Conservation (phyloP, 352 stramenopile genomes). For the Globisporangium heterothallicum region DNA sequence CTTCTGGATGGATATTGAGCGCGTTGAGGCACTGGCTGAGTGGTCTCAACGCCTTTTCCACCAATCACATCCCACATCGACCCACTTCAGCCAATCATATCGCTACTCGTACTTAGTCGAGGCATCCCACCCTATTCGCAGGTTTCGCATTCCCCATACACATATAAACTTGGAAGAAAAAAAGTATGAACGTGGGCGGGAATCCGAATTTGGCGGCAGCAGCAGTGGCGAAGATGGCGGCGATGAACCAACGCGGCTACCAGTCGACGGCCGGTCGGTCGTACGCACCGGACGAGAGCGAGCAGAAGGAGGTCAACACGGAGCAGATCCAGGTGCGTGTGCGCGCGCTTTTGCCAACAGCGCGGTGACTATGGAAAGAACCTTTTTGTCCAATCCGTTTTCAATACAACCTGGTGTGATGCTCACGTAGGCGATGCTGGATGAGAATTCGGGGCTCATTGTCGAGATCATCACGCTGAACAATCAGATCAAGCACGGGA, state of each 20-base stretch:
- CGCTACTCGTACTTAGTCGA: slow-evolving; percentile 19
- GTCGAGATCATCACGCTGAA: slow-evolving; percentile 87
- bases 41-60: slow-evolving; percentile 4
- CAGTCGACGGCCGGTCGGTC: slow-evolving; percentile 3
- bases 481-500: slow-evolving; percentile 83
- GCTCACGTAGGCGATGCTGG: slow-evolving; percentile 78
- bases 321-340: slow-evolving; percentile 75
- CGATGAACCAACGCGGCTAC: slow-evolving; percentile 22
- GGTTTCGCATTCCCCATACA: not conserved
- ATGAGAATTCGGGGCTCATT: slow-evolving; percentile 83
- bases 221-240: slow-evolving; percentile 19
- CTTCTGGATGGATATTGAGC: slow-evolving; percentile 13
- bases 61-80: slow-evolving; percentile 10
- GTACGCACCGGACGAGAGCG: slow-evolving; percentile 29
- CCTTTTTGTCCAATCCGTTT: not conserved
- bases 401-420: too few species aligned
- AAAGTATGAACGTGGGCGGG: slow-evolving; percentile 6
- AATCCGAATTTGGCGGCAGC: slow-evolving; percentile 6
- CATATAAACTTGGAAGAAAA: not conserved
- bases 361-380: not conserved
- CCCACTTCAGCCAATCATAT: slow-evolving; percentile 28
- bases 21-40: slow-evolving; percentile 12
- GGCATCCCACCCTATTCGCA: not conserved
- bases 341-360: too few species aligned
- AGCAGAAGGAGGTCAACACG: slow-evolving; percentile 66